Evolutionary conservation across 371 early-diverging fungal genomes (phyloP), one percentile per base, ranked within the genome.

Genomic region (Mortierella sp.): DNA sequence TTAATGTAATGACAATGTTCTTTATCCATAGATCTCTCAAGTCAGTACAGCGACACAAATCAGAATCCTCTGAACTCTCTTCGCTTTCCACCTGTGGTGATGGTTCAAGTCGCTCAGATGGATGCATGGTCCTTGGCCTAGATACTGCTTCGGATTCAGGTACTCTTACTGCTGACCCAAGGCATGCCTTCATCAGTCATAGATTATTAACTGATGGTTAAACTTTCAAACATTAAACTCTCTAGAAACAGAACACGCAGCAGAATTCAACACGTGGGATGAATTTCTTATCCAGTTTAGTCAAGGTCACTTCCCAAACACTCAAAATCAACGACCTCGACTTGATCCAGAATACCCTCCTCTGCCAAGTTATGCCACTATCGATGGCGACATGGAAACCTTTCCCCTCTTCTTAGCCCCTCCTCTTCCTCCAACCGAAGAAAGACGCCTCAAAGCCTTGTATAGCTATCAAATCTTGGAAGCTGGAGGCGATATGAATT

Each of bases 401-500:
- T 28, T 60, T 11, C 70, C 70, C 11, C 48, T 53, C 4, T 84
- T 73, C 48, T 43, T 84, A 11, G 68, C 73, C 3, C 55, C 83
- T 21, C 84, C 83, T 11, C 47, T 65, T 21, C 75, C 83, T 40
- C 74, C 77, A 0, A 64, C 60, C 36, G 84, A 84, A 33, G 70
- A 70, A 59, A 52, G 41, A 28, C 77, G 83, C 6, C 72, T 76
- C 11, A 62, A 67, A 47, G 82, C 83, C 1, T 55, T 84, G 24
- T 79, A 79, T 48, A 68, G 78, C 22, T 77, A 77, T 40, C 82
- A 73, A 52, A 69, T 83, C 38, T 62, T 84, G 16, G 67, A 72
- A 22, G 74, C 83, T 11, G 67, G 73, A 4, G 58, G 59, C 22
- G 84, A 84, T 58, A 50, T 60, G 10, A 82, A 83, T 61, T 84